Evolutionary conservation across 2,329 filamentous ascomycete species (phyloP).

Genomic region (Neonectria hederae): DNA sequence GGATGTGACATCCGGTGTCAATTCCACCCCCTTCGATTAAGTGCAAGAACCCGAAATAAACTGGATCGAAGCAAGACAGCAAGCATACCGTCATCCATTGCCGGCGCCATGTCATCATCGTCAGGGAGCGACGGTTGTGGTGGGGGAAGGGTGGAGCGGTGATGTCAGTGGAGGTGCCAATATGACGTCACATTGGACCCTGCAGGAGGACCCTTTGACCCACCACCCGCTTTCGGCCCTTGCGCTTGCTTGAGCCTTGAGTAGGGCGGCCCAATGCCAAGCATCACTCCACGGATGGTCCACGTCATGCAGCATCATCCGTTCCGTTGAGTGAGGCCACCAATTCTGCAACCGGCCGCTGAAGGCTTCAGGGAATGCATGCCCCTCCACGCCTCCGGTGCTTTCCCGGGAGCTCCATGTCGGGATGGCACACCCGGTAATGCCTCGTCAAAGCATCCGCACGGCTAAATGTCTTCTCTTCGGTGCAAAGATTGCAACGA

Average conservation of each 20-base stretch:
- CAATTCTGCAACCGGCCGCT: slow-evolving; percentile 3
- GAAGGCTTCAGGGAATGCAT: slow-evolving; percentile 20
- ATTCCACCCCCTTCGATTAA: slow-evolving; percentile 31
- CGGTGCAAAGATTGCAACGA: slow-evolving; percentile 88
- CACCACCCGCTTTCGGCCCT: slow-evolving; percentile 29
- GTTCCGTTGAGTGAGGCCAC: slow-evolving; percentile 22
- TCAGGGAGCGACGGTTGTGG: slow-evolving; percentile 25
- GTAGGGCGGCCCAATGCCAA: slow-evolving; percentile 32
- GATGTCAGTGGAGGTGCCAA: slow-evolving; percentile 40
- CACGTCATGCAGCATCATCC: slow-evolving; percentile 45
- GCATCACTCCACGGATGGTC: slow-evolving; percentile 28
- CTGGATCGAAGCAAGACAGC: slow-evolving; percentile 20
- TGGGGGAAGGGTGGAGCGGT: slow-evolving; percentile 23
- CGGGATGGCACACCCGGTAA: slow-evolving; percentile 92
- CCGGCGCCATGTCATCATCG: slow-evolving; percentile 44
- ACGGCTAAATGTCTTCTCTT: slow-evolving; percentile 96
- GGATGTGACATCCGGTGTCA: slow-evolving; percentile 24
- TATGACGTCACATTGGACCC: slow-evolving; percentile 33
- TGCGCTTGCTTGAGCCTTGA: slow-evolving; percentile 26
- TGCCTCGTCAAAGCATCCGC: slow-evolving; percentile 95
- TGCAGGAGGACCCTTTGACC: slow-evolving; percentile 48
- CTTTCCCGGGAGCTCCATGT: slow-evolving; percentile 81
- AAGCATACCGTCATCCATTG: slow-evolving; percentile 27
- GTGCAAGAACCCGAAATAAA: slow-evolving; percentile 27
- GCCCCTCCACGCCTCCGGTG: slow-evolving; percentile 49